Base-by-base conservation (phyloP, 2,329 filamentous ascomycete genomes). In the Cercospora sp. region DNA sequence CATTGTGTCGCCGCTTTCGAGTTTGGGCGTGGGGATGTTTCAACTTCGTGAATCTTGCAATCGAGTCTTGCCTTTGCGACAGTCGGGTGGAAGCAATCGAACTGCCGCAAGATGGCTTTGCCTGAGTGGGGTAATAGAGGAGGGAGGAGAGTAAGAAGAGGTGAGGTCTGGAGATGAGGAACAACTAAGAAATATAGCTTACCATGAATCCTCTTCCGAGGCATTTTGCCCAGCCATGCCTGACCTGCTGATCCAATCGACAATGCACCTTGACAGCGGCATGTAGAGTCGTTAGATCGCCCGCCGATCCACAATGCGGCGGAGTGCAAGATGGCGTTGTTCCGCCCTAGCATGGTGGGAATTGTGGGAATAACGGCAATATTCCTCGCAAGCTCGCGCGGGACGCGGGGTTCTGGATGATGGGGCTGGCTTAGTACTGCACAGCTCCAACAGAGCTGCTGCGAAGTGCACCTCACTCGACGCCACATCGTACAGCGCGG, bases 1-100 rank as follows among this genome's bases (percentile, higher is more conserved):
- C 73, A 74, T 74, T 13, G 2, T 23, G 42, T 2, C 31, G 53
- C 16, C 20, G 28, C 16, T 31, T 3, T 62, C 6, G 26, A 9
- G 20, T 16, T 12, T 26, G 4, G 20, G 8, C 5, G 45, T 26
- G 10, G 16, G 10, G 1, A 7, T 1, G 45, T 51, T 26, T 8
- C 10, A 6, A 23, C 16, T 51, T 26, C 0, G 20, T 26, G 20
- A 7, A 26, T 13, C 6, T 4, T 13, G 18, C n/a, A 5, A 13
- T 23, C 45, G 8, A 26, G 18, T 51, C 18, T 51, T 12, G 20
- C 20, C 20, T 7, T 5, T 26, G 12, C 3, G 45, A 16, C 45
- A 26, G 18, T 3, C 12, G 45, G 4, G 36, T 2, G 4, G 45
- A 51, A 23, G 45, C 45, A 13, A 23, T 13, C 18, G 20, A 51